Evolutionary conservation across 306 rosid genomes (phyloP).

Genomic region (Urtica urens): DNA sequence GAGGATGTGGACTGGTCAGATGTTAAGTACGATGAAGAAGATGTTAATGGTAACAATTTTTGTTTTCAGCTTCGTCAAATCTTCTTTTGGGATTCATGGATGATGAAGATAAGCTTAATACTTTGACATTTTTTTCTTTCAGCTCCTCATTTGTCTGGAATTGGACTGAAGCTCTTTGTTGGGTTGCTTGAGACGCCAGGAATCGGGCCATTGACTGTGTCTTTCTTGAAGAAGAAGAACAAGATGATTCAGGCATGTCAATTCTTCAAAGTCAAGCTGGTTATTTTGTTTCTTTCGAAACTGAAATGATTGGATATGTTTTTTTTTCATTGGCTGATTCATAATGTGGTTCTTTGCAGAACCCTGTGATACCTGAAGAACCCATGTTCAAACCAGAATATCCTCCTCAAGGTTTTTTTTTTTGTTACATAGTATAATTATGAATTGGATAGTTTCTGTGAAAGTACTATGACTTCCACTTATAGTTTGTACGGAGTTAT

Average conservation of each 20-base stretch:
- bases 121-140: conserved; percentile 13
- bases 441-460: no score
- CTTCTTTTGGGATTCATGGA: neutral
- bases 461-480: no score
- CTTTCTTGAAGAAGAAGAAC: conserved; percentile 54
- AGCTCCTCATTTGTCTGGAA: conserved; percentile 94
- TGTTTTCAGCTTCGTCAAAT: no score
- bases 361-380: conserved; percentile 65
- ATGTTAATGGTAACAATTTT: conserved; percentile 35
- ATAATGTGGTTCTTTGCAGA: conserved; percentile 60
- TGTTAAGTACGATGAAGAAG: conserved; percentile 41
- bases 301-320: conserved; percentile 2
- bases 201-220: conserved; percentile 44
- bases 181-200: conserved; percentile 49
- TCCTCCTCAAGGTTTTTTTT: conserved; percentile 75
- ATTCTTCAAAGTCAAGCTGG: neutral
- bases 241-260: conserved; percentile 40
- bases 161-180: conserved; percentile 46
- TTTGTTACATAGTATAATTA: no score
- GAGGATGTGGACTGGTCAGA: conserved; percentile 52
- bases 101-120: neutral
- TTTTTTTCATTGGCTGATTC: neutral
- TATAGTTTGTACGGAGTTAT: no score
- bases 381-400: conserved; percentile 95
- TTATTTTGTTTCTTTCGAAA: neutral